Conservation (phyloP, 495 filamentous ascomycete species). For the Venustampulla echinocandica region DNA sequence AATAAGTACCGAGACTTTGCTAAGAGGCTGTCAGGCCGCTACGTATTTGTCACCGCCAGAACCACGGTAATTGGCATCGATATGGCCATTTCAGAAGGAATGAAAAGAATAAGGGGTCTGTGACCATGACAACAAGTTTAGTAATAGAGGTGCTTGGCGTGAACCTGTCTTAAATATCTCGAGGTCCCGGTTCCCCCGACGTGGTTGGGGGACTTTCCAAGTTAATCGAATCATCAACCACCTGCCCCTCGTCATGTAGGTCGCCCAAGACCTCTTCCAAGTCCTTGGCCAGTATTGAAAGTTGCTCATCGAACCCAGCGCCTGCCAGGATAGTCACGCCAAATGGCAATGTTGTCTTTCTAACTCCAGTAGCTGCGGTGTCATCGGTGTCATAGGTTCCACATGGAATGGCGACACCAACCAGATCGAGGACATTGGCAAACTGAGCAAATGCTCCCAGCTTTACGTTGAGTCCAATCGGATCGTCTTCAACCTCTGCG, state of each 20-base stretch:
- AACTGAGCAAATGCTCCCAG: conserved; percentile 56
- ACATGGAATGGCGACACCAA: conserved; percentile 47
- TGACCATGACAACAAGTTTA: too few relatives aligned
- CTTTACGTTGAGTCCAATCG: conserved; percentile 43
- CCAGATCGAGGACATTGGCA: conserved; percentile 56
- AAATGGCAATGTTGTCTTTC: conserved; percentile 43
- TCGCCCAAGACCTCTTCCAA: conserved; percentile 34
- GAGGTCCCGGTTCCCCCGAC: too few relatives aligned
- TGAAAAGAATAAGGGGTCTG: too few relatives aligned
- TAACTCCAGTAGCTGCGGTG: background rate
- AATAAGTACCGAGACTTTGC: too few relatives aligned
- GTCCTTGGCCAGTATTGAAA: conserved; percentile 39
- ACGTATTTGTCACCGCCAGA: too few relatives aligned
- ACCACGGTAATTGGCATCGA: too few relatives aligned
- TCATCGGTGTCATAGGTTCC: conserved; percentile 26
- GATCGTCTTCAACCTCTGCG: conserved; percentile 44
- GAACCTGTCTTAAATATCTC: too few relatives aligned
- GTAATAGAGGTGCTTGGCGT: too few relatives aligned
- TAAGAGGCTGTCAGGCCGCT: too few relatives aligned
- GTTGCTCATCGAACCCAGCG: conserved; percentile 43
- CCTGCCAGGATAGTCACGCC: conserved; percentile 53
- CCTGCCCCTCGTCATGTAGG: background rate
- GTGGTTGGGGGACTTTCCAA: too few relatives aligned
- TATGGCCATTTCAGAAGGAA: too few relatives aligned
- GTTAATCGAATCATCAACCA: background rate